Evolutionary conservation across 257 asterid species (phyloP), one percentile per base, ranked within the genome.

Genomic region (Sherardia arvensis): DNA sequence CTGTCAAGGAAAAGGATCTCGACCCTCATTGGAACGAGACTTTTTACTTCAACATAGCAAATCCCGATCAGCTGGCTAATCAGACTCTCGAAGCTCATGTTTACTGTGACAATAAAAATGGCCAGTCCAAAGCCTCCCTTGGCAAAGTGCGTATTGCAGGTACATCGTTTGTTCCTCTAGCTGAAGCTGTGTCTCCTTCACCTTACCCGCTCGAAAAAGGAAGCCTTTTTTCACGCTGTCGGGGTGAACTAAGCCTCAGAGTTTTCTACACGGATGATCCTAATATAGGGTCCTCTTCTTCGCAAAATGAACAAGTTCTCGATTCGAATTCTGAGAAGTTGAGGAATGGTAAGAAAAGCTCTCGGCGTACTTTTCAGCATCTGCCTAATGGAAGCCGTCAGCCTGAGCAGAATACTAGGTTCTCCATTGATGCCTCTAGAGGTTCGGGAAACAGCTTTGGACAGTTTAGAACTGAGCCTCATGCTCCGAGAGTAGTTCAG

Each of bases 1-100:
- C 90, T n/a, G 64, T 85, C 58, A 88, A 88, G 63, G 95, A 86
- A 47, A 91, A 86, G 67, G 96, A 91, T 73, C 88, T 91, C 17
- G 66, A 85, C 62, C 98, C 96, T 0, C 62, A 59, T 62, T 91
- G 98, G 98, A 83, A 82, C 3, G 96, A 91, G 70, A 82, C 92
- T 1, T 83, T 88, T 76, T 84, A 75, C 66, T 86, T 88, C 74
- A 86, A 83, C 59, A 67, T 91, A 36, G 72, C 90, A 8, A 75
- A 88, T 56, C 87, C 95, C 3, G 69, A 77, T 25, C 74, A 79
- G 58, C 82, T 88, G 55, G 78, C 66, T 20, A 82, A 74, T 28
- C 82, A 66, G 64, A 71, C 87, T 26, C 87, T 91, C 18, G 98
- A 85, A 75, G 96, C 92, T 59, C 85, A 81, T 54, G 84, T 88